Conservation (phyloP, 2,329 filamentous ascomycete genomes). For the Coniochaeta pulveracea region DNA sequence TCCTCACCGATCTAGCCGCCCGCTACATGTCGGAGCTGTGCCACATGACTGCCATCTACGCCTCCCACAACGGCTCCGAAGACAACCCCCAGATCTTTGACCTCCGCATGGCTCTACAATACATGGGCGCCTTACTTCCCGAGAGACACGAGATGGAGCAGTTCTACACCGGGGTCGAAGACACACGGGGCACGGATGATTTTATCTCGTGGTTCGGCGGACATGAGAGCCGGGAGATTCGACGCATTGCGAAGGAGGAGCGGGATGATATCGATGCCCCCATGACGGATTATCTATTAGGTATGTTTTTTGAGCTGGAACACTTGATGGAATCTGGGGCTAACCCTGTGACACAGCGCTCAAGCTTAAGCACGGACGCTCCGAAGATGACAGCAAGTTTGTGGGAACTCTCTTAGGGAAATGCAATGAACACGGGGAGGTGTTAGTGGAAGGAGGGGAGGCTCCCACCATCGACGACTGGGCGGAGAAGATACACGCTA, state of each 20-base stretch:
- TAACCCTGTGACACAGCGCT: conserved; percentile 41
- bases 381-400: conserved; percentile 76
- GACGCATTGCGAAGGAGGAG: conserved; percentile 65
- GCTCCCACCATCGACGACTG: conserved; percentile 58
- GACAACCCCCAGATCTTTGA: conserved; percentile 63
- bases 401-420: conserved; percentile 75
- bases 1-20: conserved; percentile 75
- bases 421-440: conserved; percentile 54
- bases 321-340: neutral
- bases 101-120: conserved; percentile 74
- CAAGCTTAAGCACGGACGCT: conserved; percentile 88
- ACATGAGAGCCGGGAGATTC: conserved; percentile 65
- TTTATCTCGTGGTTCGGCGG: conserved; percentile 75
- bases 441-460: conserved; percentile 70
- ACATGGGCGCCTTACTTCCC: conserved; percentile 64
- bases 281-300: conserved; percentile 60
- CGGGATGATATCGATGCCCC: conserved; percentile 35
- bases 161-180: conserved; percentile 59
- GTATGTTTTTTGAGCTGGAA: conserved; percentile 26
- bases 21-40: conserved; percentile 71
- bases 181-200: conserved; percentile 63
- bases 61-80: conserved; percentile 54
- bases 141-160: conserved; percentile 58
- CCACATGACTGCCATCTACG: conserved; percentile 59
- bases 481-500: conserved; percentile 30